Conservation (phyloP, 2,329 filamentous ascomycete genomes). For the Rhynchosporium secalis region DNA sequence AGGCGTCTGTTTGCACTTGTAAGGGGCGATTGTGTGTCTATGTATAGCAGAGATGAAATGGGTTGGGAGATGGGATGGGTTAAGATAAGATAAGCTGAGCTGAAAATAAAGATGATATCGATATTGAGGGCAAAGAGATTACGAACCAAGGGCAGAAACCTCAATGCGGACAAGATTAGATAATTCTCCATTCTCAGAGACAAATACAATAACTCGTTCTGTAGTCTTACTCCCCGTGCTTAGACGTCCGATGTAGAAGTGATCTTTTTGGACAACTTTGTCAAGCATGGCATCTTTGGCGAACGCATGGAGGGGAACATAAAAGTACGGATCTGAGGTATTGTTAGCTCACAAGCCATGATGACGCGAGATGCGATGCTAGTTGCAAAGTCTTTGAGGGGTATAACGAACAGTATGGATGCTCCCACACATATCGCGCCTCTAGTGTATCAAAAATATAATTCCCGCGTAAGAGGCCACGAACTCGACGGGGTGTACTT, state of each 20-base stretch:
- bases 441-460: slow-evolving; percentile 42
- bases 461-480: slow-evolving; percentile 31
- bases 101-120: no score
- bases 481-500: slow-evolving; percentile 33
- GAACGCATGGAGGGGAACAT: slow-evolving; percentile 39
- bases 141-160: slow-evolving; percentile 26
- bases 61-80: background rate
- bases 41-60: background rate
- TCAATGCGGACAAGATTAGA: slow-evolving; percentile 27
- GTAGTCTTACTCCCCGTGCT: background rate
- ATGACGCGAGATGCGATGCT: background rate
- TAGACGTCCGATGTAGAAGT: slow-evolving; percentile 19
- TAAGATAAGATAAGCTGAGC: background rate
- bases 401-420: slow-evolving; percentile 42
- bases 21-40: no score
- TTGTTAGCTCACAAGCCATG: background rate
- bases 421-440: slow-evolving; percentile 47
- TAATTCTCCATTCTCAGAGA: slow-evolving; percentile 2
- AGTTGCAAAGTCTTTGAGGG: background rate
- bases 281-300: slow-evolving; percentile 11
- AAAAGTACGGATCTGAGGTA: slow-evolving; percentile 46
- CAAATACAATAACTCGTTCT: slow-evolving; percentile 25
- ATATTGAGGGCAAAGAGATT: background rate
- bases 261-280: slow-evolving; percentile 42
- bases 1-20: slow-evolving; percentile 31